A percentile compares a stretch with the other conserved stretches of the same genome.
Conservation (phyloP, 805 yeast genomes). For the Myxozyma lipomycoides region DNA sequence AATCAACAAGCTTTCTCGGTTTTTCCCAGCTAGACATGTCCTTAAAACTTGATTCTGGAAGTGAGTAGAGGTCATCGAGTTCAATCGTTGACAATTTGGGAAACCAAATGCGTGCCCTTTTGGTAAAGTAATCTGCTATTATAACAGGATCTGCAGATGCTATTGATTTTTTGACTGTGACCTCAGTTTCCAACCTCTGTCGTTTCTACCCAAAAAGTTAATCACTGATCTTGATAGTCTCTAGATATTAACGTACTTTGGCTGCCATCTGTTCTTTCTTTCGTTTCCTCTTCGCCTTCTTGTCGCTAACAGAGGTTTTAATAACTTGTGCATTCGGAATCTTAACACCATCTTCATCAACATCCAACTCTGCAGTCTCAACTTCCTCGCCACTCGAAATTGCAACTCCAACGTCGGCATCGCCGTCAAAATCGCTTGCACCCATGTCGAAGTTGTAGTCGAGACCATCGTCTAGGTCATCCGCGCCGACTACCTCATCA, state of each 20-base stretch:
- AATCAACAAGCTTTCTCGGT: slow-evolving; percentile 4
- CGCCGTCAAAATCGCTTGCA: slow-evolving; percentile 2
- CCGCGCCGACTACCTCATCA: slow-evolving; percentile 4
- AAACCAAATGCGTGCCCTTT: slow-evolving; percentile 14
- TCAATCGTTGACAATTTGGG: slow-evolving; percentile 21
- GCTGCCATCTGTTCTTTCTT: slow-evolving; percentile 11
- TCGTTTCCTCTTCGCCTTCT: slow-evolving; percentile 16
- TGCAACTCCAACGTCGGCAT: slow-evolving; percentile 2
- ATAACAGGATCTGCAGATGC: slow-evolving; percentile 7
- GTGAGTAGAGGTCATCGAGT: slow-evolving; percentile 17
- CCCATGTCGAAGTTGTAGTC: slow-evolving; percentile 17
- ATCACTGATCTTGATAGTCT: not conserved
- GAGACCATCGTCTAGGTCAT: slow-evolving; percentile 28
- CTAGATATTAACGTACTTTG: slow-evolving; percentile 4
- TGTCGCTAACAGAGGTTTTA: not conserved
- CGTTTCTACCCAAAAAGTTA: slow-evolving; percentile 9
- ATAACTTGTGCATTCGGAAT: not conserved
- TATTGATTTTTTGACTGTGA: slow-evolving; percentile 13
- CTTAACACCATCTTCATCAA: not conserved
- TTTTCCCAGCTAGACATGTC: slow-evolving; percentile 15
- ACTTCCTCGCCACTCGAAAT: slow-evolving; percentile 1
- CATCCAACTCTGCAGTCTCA: not conserved
- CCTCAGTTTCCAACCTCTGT: slow-evolving; percentile 20
- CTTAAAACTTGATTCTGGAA: slow-evolving; percentile 9
- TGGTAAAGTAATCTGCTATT: slow-evolving; percentile 23